phyloP scores from a whole-genome alignment of 345 rosid species.

The Brassica rapa region DNA sequence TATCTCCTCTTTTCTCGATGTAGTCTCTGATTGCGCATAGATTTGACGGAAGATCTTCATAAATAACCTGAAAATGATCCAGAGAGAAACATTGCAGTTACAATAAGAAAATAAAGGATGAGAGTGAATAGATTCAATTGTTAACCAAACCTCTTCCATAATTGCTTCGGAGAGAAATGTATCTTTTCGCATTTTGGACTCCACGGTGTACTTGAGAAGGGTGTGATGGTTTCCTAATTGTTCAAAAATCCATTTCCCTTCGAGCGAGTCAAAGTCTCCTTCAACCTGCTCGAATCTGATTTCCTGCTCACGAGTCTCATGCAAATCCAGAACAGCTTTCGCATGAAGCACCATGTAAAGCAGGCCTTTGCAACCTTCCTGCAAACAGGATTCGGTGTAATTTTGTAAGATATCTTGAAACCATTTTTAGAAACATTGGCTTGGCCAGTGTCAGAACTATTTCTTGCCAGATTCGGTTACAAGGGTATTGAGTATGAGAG shows the following conservation, averaged over 20 bases:
- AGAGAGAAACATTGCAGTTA: neutral
- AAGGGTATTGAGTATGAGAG: slow-evolving; percentile 2
- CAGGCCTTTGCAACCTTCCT: slow-evolving; percentile 98
- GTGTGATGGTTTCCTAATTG: slow-evolving; percentile 93
- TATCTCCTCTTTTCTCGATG: slow-evolving; percentile 59
- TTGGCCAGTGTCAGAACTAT: slow-evolving; percentile 13
- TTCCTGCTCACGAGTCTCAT: slow-evolving; percentile 79
- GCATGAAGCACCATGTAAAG: slow-evolving; percentile 98
- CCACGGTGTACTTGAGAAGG: slow-evolving; percentile 76
- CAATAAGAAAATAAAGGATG: neutral
- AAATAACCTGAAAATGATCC: slow-evolving; percentile 64
- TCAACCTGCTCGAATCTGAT: slow-evolving; percentile 88
- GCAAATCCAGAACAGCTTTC: slow-evolving; percentile 82
- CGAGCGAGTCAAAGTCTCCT: slow-evolving; percentile 90
- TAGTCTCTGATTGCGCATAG: slow-evolving; percentile 88
- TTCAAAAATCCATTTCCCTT: slow-evolving; percentile 93
- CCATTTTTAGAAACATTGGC: neutral
- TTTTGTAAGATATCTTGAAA: neutral
- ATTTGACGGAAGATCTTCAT: slow-evolving; percentile 96
- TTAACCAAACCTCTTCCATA: slow-evolving; percentile 83
- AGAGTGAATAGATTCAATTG: neutral
- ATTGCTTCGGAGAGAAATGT: slow-evolving; percentile 92
- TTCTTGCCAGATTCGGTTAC: neutral
- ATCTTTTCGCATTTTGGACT: slow-evolving; percentile 88
- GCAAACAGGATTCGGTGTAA: slow-evolving; percentile 22